Evolutionary conservation across 2,329 filamentous ascomycete species (phyloP).

Genomic region (Incumbomyces lentus): DNA sequence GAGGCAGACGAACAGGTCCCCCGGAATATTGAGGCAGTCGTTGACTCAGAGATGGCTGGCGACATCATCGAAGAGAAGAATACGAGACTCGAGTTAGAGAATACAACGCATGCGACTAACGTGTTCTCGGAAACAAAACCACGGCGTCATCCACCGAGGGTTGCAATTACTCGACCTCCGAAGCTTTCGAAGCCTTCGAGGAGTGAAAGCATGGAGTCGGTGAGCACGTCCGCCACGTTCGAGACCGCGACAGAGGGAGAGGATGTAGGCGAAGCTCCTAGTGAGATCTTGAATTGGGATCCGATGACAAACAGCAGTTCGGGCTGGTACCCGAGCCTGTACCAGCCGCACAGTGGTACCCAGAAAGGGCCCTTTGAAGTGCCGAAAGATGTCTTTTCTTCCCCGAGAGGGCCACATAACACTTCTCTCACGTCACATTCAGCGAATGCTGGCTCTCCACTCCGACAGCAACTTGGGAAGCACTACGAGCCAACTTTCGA

Average conservation of each 20-base stretch:
- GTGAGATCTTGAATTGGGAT: conserved; percentile 20
- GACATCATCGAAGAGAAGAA: not conserved
- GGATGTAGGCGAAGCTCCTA: conserved; percentile 27
- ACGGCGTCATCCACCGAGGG: not conserved
- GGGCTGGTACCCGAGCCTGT: not conserved
- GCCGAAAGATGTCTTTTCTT: conserved; percentile 5
- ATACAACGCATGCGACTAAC: not conserved
- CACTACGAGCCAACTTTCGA: not conserved
- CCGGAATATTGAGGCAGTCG: not conserved
- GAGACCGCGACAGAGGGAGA: conserved; percentile 51
- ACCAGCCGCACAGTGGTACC: conserved; percentile 8
- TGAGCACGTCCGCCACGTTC: conserved; percentile 53
- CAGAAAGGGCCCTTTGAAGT: conserved; percentile 10
- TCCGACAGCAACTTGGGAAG: not conserved
- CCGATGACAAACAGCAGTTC: not conserved
- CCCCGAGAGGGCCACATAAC: not conserved
- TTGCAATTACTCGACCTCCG: conserved; percentile 4
- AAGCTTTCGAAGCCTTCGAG: conserved; percentile 26
- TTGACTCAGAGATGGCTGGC: not conserved
- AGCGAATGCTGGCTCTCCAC: not conserved
- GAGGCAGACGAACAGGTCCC: conserved; percentile 10
- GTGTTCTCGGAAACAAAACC: not conserved
- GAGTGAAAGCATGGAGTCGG: conserved; percentile 47
- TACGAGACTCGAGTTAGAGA: not conserved
- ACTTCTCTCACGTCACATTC: not conserved